Evolutionary conservation across 495 filamentous ascomycete species (phyloP).

Genomic region (Bryoglossum gracile): DNA sequence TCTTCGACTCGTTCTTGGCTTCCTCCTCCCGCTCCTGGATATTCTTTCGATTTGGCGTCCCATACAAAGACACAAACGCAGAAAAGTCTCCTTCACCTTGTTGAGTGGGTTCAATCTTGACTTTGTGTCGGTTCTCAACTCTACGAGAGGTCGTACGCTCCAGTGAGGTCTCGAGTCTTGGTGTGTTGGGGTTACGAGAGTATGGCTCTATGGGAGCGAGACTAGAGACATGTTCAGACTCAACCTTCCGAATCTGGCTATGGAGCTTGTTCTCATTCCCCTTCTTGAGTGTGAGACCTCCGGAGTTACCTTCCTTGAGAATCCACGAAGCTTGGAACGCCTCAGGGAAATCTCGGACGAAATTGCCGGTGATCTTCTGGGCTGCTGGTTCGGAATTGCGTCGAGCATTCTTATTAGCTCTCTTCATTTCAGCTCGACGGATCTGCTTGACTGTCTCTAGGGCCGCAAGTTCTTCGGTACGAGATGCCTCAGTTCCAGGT

Average conservation of each 20-base stretch:
- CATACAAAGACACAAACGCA: not conserved
- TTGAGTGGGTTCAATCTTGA: slow-evolving; percentile 12
- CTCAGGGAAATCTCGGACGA: slow-evolving; percentile 39
- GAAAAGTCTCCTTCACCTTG: slow-evolving; percentile 21
- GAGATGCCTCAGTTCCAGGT: slow-evolving; percentile 1
- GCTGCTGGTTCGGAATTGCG: not conserved
- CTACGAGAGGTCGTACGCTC: slow-evolving; percentile 21
- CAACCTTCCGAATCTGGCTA: slow-evolving; percentile 19
- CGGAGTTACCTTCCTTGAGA: not conserved
- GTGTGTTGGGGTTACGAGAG: slow-evolving; percentile 18
- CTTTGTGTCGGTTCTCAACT: not conserved
- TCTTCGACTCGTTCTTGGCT: not conserved
- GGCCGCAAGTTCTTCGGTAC: slow-evolving; percentile 19
- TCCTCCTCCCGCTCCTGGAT: slow-evolving; percentile 8
- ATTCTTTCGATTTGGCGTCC: not conserved
- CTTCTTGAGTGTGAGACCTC: slow-evolving; percentile 7
- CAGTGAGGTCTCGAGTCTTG: slow-evolving; percentile 31
- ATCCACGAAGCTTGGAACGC: slow-evolving; percentile 36
- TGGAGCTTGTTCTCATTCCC: slow-evolving; percentile 24
- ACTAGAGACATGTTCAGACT: slow-evolving; percentile 21
- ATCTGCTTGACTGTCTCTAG: slow-evolving; percentile 6
- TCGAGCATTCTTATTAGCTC: slow-evolving; percentile 5
- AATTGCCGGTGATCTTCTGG: slow-evolving; percentile 34
- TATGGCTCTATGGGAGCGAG: slow-evolving; percentile 5
- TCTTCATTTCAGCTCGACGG: slow-evolving; percentile 1